Percentiles rank a stretch among this genome's conserved stretches.
Conservation (phyloP, 441 rosid genomes). For the Pelargonium australe region DNA sequence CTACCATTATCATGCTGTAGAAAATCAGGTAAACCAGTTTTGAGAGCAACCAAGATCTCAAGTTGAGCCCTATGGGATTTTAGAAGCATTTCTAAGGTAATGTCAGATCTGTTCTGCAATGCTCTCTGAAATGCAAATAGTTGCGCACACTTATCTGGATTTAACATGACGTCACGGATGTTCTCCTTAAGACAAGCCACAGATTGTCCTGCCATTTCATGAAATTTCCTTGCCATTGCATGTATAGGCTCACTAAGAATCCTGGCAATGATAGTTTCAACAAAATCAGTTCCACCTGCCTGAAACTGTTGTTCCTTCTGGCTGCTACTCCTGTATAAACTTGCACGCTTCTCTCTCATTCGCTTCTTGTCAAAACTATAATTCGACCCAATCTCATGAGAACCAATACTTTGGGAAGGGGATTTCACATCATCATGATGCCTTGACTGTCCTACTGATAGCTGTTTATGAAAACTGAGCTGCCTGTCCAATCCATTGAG, state of each 20-base stretch:
- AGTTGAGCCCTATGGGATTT: slow-evolving; percentile 73
- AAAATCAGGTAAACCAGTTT: slow-evolving; percentile 63
- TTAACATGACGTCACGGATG: slow-evolving; percentile 61
- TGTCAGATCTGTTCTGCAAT: slow-evolving; percentile 57
- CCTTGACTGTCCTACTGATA: slow-evolving; percentile 17
- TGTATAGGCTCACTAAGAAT: slow-evolving; percentile 69
- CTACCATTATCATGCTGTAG: slow-evolving; percentile 47
- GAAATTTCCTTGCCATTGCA: slow-evolving; percentile 70
- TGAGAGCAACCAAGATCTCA: slow-evolving; percentile 79
- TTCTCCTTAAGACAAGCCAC: slow-evolving; percentile 57
- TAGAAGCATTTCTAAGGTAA: slow-evolving; percentile 50
- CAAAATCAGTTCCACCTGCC: slow-evolving; percentile 63
- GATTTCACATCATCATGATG: slow-evolving; percentile 45
- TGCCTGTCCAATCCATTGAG: slow-evolving; percentile 64
- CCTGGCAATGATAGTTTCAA: slow-evolving; percentile 53
- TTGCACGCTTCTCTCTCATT: slow-evolving; percentile 48
- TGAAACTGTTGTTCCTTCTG: slow-evolving; percentile 44
- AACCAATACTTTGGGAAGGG: slow-evolving; percentile 57
- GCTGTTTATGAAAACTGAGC: slow-evolving; percentile 54
- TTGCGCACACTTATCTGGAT: slow-evolving; percentile 50
- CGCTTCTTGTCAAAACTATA: slow-evolving; percentile 60
- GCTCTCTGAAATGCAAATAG: slow-evolving; percentile 47
- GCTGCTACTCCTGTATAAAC: slow-evolving; percentile 53
- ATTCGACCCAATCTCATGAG: slow-evolving; percentile 54
- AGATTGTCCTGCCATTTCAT: slow-evolving; percentile 70